A percentile compares a stretch with the other conserved stretches of the same genome.
Conservation (phyloP, 352 stramenopile species). For the Phytopythium montanum region DNA sequence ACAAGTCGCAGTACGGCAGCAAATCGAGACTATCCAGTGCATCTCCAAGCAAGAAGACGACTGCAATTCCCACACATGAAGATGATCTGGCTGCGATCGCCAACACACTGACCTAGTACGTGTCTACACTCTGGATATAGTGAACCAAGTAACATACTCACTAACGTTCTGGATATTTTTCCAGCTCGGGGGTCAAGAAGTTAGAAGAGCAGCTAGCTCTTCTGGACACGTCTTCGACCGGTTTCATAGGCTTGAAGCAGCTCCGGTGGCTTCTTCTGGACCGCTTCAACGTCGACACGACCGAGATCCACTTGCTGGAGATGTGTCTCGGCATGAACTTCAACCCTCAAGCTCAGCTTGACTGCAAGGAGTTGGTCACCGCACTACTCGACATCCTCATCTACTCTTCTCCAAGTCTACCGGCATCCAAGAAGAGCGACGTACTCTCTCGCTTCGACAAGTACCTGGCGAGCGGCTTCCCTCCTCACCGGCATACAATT, state of each 20-base stretch:
- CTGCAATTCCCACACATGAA: constrained; percentile 21
- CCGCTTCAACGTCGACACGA: constrained; percentile 25
- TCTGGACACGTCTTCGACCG: constrained; percentile 15
- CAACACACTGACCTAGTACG: constrained; percentile 48
- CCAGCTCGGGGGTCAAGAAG: constrained; percentile 33
- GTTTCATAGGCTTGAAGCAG: constrained; percentile 54
- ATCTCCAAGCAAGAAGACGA: background rate
- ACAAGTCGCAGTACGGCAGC: background rate
- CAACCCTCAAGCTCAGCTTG: constrained; percentile 40
- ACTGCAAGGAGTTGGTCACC: constrained; percentile 45
- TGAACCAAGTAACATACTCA: background rate
- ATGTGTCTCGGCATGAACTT: constrained; percentile 65
- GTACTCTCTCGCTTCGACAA: constrained; percentile 22
- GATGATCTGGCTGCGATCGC: constrained; percentile 44
- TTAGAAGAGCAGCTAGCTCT: constrained; percentile 37
- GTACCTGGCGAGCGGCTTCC: constrained; percentile 45
- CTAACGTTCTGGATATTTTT: background rate
- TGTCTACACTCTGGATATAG: background rate
- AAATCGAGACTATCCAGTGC: background rate
- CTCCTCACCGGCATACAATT: constrained; percentile 8
- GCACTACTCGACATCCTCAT: constrained; percentile 57
- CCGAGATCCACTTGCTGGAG: constrained; percentile 40
- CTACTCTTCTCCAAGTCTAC: constrained; percentile 29
- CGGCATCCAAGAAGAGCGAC: constrained; percentile 15
- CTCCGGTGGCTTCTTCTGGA: constrained; percentile 39